Conservation (phyloP, 164 flowering plant species). For the Vitis rupestris region DNA sequence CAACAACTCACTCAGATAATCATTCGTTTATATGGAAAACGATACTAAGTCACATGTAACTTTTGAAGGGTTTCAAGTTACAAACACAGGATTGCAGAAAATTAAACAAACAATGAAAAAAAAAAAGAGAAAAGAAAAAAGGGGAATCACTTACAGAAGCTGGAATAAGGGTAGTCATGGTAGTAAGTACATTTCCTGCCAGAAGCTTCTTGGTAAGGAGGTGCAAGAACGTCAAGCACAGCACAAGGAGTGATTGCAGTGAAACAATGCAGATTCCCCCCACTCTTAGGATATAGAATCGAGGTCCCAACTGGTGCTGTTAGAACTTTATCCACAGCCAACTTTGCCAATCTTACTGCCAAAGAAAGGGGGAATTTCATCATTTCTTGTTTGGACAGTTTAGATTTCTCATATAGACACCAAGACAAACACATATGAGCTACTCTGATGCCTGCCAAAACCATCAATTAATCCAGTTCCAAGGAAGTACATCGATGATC, state of each 20-base stretch:
- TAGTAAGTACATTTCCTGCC: constrained; percentile 91
- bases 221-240: constrained; percentile 84
- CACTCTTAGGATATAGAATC: constrained; percentile 67
- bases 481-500: not conserved
- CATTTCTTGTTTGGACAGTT: not conserved
- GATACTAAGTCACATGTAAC: too few species aligned
- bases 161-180: constrained; percentile 72
- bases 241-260: constrained; percentile 94
- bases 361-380: constrained; percentile 6
- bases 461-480: not conserved
- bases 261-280: constrained; percentile 92
- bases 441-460: not conserved
- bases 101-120: not conserved
- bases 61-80: not conserved
- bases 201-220: constrained; percentile 74
- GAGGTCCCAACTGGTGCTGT: constrained; percentile 70
- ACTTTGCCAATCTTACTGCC: constrained; percentile 85
- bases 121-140: not conserved
- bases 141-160: constrained; percentile 52
- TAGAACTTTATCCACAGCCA: constrained; percentile 64
- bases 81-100: not conserved
- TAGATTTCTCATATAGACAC: not conserved
- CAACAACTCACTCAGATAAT: too few species aligned
- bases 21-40: too few species aligned
- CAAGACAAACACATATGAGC: not conserved